Base-by-base conservation (phyloP, 2,329 filamentous ascomycete genomes). In the Fusarium sp. region DNA sequence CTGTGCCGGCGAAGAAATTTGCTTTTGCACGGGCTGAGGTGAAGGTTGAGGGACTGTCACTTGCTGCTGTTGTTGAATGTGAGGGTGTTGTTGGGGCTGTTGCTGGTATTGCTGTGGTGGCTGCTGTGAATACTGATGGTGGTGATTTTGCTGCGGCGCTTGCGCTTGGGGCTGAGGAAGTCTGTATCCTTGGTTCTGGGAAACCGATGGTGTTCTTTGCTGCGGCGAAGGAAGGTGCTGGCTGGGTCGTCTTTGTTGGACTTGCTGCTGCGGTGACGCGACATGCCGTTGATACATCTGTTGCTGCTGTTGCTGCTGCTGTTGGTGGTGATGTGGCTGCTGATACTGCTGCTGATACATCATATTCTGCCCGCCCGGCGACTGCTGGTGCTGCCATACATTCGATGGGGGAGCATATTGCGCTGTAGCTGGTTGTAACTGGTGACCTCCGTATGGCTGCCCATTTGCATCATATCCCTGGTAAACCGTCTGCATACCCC, bases 371-470 rank as follows among this genome's bases (percentile, higher is more conserved):
- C 57, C 62, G 8, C 66, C 62, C 8, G 66, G 67, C 23, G 74
- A 73, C 34, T 77, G 74, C 40, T 80, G 80, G 18, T 80, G 72
- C 20, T 80, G 75, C 53, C 80, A 78, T 42, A 72, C 75, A 68
- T 65, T 78, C 63, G 71, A 47, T 18, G 70, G 62, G 44, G 59
- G 73, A 62, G 63, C 66, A 72, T 69, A 77, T 54, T 66, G 68
- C 65, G 70, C 60, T 61, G 72, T 42, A 56, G 67, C 56, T 23
- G 65, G 37, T 57, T 75, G 74, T 51, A 74, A 69, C 57, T 73
- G 70, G 37, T 72, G 65, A 12, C 50, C 59, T 15, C 59, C 60
- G 53, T 56, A 71, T 11, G 65, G 37, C 50, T 75, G 70, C 12
- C 61, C 67, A 28, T 57, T 55, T 41, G 72, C 37, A 40, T 74